phyloP scores from a whole-genome alignment of 75 land plant genomes.

The Larix kaempferi region DNA sequence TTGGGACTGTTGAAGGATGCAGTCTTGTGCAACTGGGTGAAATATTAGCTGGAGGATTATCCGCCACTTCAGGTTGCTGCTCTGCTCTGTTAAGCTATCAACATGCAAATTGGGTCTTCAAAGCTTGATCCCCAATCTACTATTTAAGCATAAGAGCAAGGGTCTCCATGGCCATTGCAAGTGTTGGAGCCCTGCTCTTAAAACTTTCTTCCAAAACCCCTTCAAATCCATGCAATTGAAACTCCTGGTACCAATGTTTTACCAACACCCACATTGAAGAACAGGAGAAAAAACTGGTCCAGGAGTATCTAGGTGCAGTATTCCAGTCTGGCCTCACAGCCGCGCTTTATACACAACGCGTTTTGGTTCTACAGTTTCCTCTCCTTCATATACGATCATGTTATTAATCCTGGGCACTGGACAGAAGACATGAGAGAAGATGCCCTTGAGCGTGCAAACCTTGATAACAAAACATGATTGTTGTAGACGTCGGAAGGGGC shows the following conservation, averaged over 20 bases:
- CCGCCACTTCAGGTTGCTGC: too few relatives aligned
- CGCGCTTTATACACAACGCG: slow-evolving; percentile 46
- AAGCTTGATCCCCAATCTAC: background rate
- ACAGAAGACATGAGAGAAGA: slow-evolving; percentile 51
- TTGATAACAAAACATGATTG: slow-evolving; percentile 24
- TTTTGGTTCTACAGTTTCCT: slow-evolving; percentile 48
- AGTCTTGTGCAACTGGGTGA: too few relatives aligned
- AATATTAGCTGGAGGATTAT: too few relatives aligned
- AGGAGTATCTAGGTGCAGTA: slow-evolving; percentile 30
- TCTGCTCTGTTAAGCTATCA: too few relatives aligned
- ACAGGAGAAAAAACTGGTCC: slow-evolving; percentile 3
- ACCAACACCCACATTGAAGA: background rate
- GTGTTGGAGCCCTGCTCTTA: background rate
- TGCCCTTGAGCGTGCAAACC: slow-evolving; percentile 41
- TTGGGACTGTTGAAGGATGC: too few relatives aligned
- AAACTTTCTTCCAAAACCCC: background rate
- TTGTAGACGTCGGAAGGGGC: slow-evolving; percentile 49
- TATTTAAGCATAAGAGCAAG: background rate
- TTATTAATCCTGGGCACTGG: slow-evolving; percentile 46
- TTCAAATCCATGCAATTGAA: background rate
- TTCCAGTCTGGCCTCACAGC: slow-evolving; percentile 24
- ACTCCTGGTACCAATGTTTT: background rate
- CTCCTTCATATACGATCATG: slow-evolving; percentile 40
- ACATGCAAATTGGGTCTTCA: background rate
- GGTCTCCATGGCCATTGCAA: background rate